phyloP scores from a whole-genome alignment of 176 grass and related monocot genomes.

The Phoenix dactylifera region DNA sequence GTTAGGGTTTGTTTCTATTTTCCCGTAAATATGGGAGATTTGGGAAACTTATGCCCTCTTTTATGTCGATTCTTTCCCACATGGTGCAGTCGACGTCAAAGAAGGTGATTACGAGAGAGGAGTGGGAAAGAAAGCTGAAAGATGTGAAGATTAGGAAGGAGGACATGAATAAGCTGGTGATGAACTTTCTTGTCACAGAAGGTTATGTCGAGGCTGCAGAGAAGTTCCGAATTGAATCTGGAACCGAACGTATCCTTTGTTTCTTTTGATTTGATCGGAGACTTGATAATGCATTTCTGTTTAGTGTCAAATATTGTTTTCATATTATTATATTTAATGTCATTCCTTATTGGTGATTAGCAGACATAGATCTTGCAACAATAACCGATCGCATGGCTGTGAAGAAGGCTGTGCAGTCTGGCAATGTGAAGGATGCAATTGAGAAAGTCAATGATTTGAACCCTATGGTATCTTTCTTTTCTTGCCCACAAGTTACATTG shows the following conservation, averaged over 20 bases:
- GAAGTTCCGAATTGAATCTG: constrained; percentile 88
- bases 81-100: constrained; percentile 47
- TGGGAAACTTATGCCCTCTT: too few relatives aligned
- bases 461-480: constrained; percentile 43
- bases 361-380: constrained; percentile 85
- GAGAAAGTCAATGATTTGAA: constrained; percentile 98
- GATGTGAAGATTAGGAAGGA: constrained; percentile 96
- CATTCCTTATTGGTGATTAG: constrained; percentile 36
- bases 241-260: constrained; percentile 62
- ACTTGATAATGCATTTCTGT: not conserved
- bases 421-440: constrained; percentile 94
- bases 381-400: constrained; percentile 96
- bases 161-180: constrained; percentile 90
- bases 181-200: constrained; percentile 96
- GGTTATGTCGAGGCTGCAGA: constrained; percentile 89
- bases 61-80: too few relatives aligned
- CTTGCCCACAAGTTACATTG: too few relatives aligned
- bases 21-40: too few relatives aligned
- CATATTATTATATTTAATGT: not conserved
- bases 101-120: constrained; percentile 76
- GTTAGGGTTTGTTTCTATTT: too few relatives aligned
- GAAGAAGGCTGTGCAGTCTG: constrained; percentile 80
- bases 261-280: too few relatives aligned
- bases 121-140: constrained; percentile 91
- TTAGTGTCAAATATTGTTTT: not conserved